Percentiles rank a stretch among this genome's conserved stretches.
phyloP scores from a whole-genome alignment of 768 basidiomycete species.

The Xerocomellus dryophilus region DNA sequence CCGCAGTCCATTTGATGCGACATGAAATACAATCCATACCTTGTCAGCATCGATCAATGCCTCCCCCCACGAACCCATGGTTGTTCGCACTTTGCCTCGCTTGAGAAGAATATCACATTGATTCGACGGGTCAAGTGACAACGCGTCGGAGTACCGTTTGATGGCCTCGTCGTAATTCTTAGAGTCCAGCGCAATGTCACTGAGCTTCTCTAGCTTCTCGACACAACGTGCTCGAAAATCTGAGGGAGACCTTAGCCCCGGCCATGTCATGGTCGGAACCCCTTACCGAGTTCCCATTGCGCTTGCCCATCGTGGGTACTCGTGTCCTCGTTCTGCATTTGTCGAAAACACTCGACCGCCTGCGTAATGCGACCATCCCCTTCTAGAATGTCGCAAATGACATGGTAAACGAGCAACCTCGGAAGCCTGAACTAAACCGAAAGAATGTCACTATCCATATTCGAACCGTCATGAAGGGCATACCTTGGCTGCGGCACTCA shows the following conservation, averaged over 20 bases:
- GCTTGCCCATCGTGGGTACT: neutral
- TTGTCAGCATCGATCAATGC: too few relatives aligned
- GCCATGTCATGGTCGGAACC: too few relatives aligned
- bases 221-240: slow-evolving; percentile 4
- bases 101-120: neutral
- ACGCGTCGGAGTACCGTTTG: neutral
- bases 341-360: neutral
- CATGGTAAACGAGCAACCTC: neutral
- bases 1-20: too few relatives aligned
- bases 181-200: neutral
- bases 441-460: neutral
- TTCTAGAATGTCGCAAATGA: neutral
- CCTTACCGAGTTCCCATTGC: neutral
- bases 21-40: neutral
- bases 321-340: neutral
- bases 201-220: neutral
- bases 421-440: slow-evolving; percentile 2
- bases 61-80: too few relatives aligned
- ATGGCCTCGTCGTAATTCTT: neutral
- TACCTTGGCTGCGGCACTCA: neutral
- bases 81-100: too few relatives aligned
- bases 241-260: neutral
- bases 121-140: neutral
- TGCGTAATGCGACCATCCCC: neutral
- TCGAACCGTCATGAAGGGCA: neutral